These are phyloP conservation scores for Penicillium roqueforti DNA, from an alignment of 495 filamentous ascomycete species.

Conservation along the genomic window DNA sequence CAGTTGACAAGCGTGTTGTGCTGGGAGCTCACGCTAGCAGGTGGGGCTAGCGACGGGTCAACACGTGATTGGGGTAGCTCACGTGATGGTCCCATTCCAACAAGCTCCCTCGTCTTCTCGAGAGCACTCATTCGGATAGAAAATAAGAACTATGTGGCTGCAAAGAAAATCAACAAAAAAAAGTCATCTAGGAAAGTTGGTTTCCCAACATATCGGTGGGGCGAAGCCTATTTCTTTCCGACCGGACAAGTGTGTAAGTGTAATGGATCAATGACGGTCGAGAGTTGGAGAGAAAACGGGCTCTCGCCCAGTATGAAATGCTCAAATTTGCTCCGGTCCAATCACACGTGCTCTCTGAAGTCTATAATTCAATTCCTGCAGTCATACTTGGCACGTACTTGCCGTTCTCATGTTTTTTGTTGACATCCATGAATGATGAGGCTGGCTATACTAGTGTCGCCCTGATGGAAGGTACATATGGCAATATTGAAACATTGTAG, in stretches of 20 bases:
- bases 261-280: constrained; percentile 28
- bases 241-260: constrained; percentile 18
- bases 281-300: constrained; percentile 3
- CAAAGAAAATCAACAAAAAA: neutral
- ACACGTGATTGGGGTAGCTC: neutral
- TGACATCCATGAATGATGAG: neutral
- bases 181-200: neutral
- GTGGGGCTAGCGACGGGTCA: neutral
- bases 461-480: constrained; percentile 1
- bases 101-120: constrained; percentile 21
- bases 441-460: neutral
- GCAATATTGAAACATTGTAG: neutral
- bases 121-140: constrained; percentile 15
- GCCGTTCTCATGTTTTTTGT: neutral
- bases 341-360: constrained; percentile 6
- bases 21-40: constrained; percentile 6
- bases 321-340: constrained; percentile 6
- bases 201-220: constrained; percentile 8
- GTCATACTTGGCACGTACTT: constrained; percentile 4
- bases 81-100: constrained; percentile 14
- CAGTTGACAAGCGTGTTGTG: constrained; percentile 3
- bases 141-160: neutral
- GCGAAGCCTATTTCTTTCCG: constrained; percentile 9
- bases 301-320: constrained; percentile 10
- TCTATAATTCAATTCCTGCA: neutral